Percentiles rank a stretch among this genome's conserved stretches.
Evolutionary conservation across 129 eudicot species (phyloP).

Genomic region (Flaveria sonorensis): DNA sequence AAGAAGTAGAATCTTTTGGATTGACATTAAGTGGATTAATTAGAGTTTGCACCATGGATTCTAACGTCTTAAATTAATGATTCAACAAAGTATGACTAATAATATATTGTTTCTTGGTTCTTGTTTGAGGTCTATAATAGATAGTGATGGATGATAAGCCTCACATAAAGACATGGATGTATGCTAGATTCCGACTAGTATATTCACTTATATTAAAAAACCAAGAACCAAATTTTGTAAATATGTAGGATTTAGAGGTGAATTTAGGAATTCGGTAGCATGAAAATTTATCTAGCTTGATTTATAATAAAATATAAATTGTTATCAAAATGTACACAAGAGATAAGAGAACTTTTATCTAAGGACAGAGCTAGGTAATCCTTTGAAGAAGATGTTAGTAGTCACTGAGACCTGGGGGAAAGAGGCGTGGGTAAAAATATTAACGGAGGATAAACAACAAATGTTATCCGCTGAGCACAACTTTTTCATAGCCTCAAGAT

Average conservation of each 20-base stretch:
- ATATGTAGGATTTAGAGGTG: background rate
- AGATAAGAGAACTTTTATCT: no score
- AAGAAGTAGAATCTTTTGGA: background rate
- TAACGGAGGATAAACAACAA: no score
- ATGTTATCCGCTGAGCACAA: no score
- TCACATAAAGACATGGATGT: conserved; percentile 2
- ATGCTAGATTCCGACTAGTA: background rate
- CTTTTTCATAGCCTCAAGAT: no score
- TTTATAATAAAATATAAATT: no score
- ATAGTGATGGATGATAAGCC: background rate
- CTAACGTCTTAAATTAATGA: background rate
- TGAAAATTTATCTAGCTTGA: background rate
- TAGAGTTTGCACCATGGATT: background rate
- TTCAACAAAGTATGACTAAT: background rate
- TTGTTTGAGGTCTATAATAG: background rate
- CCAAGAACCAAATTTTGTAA: background rate
- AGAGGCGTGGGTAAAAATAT: no score
- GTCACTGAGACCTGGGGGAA: no score
- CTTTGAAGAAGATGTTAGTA: no score
- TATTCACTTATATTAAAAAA: background rate
- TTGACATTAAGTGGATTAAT: background rate
- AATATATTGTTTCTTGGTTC: background rate
- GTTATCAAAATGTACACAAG: no score
- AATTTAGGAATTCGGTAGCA: background rate
- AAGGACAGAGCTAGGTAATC: no score